Conservation (phyloP, 2,329 filamentous ascomycete species). For the Trichoderma aggressivum region DNA sequence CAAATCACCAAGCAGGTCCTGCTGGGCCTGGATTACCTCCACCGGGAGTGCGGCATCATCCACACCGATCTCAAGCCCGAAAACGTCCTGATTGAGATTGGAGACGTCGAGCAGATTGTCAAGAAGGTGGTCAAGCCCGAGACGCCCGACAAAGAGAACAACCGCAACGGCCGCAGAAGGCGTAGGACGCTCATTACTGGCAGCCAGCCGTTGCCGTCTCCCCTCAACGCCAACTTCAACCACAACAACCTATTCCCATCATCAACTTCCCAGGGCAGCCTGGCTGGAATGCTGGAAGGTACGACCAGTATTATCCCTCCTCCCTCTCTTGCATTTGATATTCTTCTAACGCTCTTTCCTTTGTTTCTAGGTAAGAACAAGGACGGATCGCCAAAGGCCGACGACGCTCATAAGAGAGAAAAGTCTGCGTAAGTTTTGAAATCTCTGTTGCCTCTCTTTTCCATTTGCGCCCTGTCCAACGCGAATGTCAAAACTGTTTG, state of each 20-base stretch:
- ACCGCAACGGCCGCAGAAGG: slow-evolving; percentile 84
- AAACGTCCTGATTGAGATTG: slow-evolving; percentile 97
- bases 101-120: slow-evolving; percentile 97
- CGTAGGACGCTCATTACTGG: slow-evolving; percentile 93
- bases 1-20: slow-evolving; percentile 98
- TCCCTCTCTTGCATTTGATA: not conserved
- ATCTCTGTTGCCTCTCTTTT: not conserved
- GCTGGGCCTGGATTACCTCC: slow-evolving; percentile 90
- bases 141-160: slow-evolving; percentile 72
- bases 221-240: slow-evolving; percentile 87
- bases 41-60: slow-evolving; percentile 97
- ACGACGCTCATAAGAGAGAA: slow-evolving; percentile 75
- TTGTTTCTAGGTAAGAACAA: slow-evolving; percentile 35
- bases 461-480: not conserved
- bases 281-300: slow-evolving; percentile 85
- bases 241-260: slow-evolving; percentile 67
- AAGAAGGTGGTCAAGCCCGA: slow-evolving; percentile 92
- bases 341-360: not conserved
- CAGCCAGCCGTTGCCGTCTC: slow-evolving; percentile 92
- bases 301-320: slow-evolving; percentile 30
- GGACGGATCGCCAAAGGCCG: slow-evolving; percentile 48
- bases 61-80: slow-evolving; percentile 97
- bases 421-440: slow-evolving; percentile 78
- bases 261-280: slow-evolving; percentile 65
- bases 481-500: not conserved